Evolutionary conservation across 805 yeast species (phyloP).

Genomic region (Yarrowia bubula): DNA sequence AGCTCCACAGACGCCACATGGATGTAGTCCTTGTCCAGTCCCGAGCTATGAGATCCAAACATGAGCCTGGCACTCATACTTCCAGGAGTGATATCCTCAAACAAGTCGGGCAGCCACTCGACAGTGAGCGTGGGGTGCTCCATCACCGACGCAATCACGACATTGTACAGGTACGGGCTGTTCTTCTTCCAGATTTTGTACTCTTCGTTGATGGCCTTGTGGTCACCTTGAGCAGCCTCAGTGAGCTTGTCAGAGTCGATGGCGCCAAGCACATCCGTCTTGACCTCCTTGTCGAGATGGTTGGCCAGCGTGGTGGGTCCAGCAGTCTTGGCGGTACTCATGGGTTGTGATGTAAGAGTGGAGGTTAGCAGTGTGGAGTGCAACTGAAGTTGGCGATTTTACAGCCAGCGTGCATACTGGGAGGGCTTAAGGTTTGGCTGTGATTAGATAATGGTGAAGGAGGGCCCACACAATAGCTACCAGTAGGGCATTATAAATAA

Average conservation of each 20-base stretch:
- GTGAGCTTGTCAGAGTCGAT: constrained; percentile 16
- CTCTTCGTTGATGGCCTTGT: constrained; percentile 32
- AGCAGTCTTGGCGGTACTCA: constrained; percentile 11
- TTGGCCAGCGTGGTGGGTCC: constrained; percentile 24
- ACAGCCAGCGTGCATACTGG: constrained; percentile 6
- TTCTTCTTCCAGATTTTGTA: constrained; percentile 63
- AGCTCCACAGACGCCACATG: constrained; percentile 43
- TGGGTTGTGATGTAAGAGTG: background rate
- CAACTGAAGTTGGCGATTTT: background rate
- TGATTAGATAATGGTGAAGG: no score
- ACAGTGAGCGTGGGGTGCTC: constrained; percentile 64
- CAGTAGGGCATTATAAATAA: no score
- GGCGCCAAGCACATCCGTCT: constrained; percentile 23
- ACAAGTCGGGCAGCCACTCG: constrained; percentile 61
- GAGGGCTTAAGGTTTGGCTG: no score
- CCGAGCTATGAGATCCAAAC: constrained; percentile 63
- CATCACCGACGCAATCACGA: constrained; percentile 51
- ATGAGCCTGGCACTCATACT: constrained; percentile 47
- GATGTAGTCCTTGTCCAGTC: constrained; percentile 50
- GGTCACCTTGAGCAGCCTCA: constrained; percentile 10
- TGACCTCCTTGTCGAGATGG: constrained; percentile 26
- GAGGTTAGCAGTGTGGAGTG: background rate
- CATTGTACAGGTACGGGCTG: constrained; percentile 54
- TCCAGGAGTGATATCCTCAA: constrained; percentile 32
- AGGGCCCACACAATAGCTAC: no score